These are phyloP conservation scores for Crithidia acanthocephali DNA, from an alignment of 208 protist species.

Conservation along the genomic window DNA sequence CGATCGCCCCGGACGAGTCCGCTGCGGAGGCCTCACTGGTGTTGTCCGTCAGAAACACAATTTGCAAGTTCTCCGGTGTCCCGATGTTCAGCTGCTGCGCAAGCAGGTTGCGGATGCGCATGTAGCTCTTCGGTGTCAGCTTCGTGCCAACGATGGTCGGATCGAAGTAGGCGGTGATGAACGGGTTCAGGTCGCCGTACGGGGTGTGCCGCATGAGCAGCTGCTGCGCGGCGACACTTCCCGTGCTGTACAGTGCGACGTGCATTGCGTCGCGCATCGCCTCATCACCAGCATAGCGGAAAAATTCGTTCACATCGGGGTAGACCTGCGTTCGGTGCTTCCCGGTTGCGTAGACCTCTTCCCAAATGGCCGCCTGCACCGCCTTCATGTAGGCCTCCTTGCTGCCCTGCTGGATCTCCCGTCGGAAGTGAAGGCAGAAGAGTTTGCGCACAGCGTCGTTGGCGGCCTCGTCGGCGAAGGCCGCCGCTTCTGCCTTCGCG, in stretches of 20 bases:
- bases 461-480: slow-evolving; percentile 15
- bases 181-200: slow-evolving; percentile 71
- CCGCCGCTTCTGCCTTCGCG: background rate
- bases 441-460: slow-evolving; percentile 26
- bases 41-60: slow-evolving; percentile 69
- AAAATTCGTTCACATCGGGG: slow-evolving; percentile 42
- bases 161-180: slow-evolving; percentile 85
- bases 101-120: slow-evolving; percentile 52
- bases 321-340: slow-evolving; percentile 38
- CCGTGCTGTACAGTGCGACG: slow-evolving; percentile 88
- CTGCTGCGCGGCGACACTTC: slow-evolving; percentile 69
- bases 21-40: slow-evolving; percentile 61
- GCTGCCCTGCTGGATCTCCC: slow-evolving; percentile 21
- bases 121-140: slow-evolving; percentile 65
- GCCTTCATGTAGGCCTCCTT: slow-evolving; percentile 58
- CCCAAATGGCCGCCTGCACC: slow-evolving; percentile 78
- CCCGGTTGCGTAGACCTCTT: slow-evolving; percentile 19
- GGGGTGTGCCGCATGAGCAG: slow-evolving; percentile 68
- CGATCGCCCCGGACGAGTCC: slow-evolving; percentile 45
- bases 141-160: slow-evolving; percentile 69
- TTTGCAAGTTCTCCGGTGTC: slow-evolving; percentile 31
- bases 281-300: slow-evolving; percentile 18
- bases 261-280: slow-evolving; percentile 4
- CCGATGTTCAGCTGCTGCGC: slow-evolving; percentile 18
- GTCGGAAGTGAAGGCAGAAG: slow-evolving; percentile 34